Conservation (phyloP, 345 rosid genomes). For the Lepidium sativum region DNA sequence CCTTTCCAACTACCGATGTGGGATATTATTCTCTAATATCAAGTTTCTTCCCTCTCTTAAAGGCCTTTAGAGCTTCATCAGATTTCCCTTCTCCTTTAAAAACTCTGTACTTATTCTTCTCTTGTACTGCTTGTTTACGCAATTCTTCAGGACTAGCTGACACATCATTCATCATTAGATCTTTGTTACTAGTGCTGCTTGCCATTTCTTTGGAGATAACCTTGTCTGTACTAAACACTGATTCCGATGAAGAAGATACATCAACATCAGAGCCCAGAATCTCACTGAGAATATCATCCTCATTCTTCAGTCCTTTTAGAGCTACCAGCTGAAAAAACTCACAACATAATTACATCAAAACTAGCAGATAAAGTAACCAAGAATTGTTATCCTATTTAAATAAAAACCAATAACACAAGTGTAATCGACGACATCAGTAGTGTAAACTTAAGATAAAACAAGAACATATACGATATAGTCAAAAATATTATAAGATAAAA, state of each 20-base stretch:
- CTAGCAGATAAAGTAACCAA: background rate
- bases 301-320: constrained; percentile 38
- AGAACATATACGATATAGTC: no score
- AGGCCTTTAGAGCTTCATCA: constrained; percentile 80
- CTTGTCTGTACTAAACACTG: constrained; percentile 20
- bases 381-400: background rate
- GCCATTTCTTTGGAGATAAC: constrained; percentile 29
- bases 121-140: constrained; percentile 67
- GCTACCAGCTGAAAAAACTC: constrained; percentile 34
- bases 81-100: constrained; percentile 78
- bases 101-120: constrained; percentile 56
- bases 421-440: background rate
- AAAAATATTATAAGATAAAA: no score
- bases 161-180: constrained; percentile 22
- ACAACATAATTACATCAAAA: background rate
- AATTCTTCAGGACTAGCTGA: constrained; percentile 49
- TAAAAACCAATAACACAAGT: background rate
- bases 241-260: constrained; percentile 44
- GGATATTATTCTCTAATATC: no score
- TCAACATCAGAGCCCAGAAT: constrained; percentile 56
- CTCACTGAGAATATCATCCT: constrained; percentile 63
- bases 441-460: background rate
- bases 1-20: no score
- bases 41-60: constrained; percentile 88
- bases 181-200: constrained; percentile 31